Percentiles rank a stretch among this genome's conserved stretches.
Conservation (phyloP, 129 eudicot genomes). For the Tagetes patula region DNA sequence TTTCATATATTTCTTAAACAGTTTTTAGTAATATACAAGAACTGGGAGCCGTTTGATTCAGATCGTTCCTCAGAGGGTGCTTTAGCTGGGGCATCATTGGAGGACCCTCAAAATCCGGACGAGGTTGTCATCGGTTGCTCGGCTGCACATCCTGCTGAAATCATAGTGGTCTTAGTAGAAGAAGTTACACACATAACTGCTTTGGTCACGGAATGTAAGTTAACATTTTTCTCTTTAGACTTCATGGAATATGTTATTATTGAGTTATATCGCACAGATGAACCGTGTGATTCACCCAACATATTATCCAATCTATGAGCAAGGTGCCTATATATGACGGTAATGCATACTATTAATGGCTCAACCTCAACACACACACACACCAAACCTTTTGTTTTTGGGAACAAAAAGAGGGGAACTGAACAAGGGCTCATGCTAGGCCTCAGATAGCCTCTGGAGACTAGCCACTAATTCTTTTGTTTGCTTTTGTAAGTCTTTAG, state of each 20-base stretch:
- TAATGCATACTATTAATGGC: not conserved
- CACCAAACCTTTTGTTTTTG: not conserved
- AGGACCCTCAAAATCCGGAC: slow-evolving; percentile 37
- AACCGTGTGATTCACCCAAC: not conserved
- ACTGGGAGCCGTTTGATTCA: slow-evolving; percentile 72
- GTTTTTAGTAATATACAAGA: slow-evolving; percentile 63
- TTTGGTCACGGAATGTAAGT: slow-evolving; percentile 74
- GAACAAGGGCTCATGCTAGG: slow-evolving; percentile 5
- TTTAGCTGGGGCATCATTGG: slow-evolving; percentile 30
- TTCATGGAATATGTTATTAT: slow-evolving; percentile 7
- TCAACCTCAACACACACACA: not conserved
- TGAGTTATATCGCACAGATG: slow-evolving; percentile 4
- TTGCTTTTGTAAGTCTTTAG: slow-evolving; percentile 1
- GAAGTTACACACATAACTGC: slow-evolving; percentile 59
- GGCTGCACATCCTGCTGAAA: slow-evolving; percentile 89
- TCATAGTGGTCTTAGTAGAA: slow-evolving; percentile 55
- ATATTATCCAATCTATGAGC: slow-evolving; percentile 9
- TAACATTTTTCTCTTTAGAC: not conserved
- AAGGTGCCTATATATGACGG: not conserved
- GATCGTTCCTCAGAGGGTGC: slow-evolving; percentile 48
- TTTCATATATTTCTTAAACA: slow-evolving; percentile 80
- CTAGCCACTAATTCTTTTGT: not conserved
- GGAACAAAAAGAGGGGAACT: not conserved
- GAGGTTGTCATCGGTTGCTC: slow-evolving; percentile 73
- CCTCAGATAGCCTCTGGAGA: not conserved